A percentile compares a stretch with the other conserved stretches of the same genome.
Evolutionary conservation across 2,329 filamentous ascomycete genomes (phyloP).

Genomic region (Phyllosticta citrichinensis): DNA sequence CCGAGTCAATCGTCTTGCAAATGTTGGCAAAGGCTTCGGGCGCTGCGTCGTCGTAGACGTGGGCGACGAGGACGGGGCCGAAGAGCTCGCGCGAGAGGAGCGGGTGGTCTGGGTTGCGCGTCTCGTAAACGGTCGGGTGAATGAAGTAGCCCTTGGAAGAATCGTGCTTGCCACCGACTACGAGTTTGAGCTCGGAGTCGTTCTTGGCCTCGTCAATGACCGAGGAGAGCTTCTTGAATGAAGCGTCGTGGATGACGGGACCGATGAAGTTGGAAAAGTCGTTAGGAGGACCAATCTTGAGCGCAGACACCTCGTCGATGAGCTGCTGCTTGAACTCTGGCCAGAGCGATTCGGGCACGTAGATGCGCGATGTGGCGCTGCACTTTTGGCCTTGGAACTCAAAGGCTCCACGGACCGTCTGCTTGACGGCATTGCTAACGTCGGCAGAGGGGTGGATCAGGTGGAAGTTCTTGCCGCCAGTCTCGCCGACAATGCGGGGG

Average conservation of each 20-base stretch:
- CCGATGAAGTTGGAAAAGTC: constrained; percentile 73
- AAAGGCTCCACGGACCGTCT: constrained; percentile 79
- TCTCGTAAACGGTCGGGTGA: constrained; percentile 71
- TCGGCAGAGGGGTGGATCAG: constrained; percentile 69
- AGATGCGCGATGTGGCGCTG: constrained; percentile 71
- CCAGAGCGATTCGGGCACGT: constrained; percentile 68
- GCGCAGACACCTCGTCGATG: constrained; percentile 55
- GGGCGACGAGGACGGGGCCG: constrained; percentile 62
- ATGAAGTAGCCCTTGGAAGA: constrained; percentile 72
- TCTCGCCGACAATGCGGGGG: constrained; percentile 82
- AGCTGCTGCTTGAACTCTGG: constrained; percentile 59
- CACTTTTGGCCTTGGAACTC: constrained; percentile 92
- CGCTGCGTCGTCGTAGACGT: constrained; percentile 65
- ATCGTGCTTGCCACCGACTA: constrained; percentile 70
- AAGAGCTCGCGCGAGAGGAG: constrained; percentile 74
- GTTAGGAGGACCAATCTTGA: constrained; percentile 61
- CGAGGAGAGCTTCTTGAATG: constrained; percentile 68
- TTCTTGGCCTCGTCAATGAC: constrained; percentile 73
- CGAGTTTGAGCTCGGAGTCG: constrained; percentile 60
- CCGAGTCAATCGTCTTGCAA: constrained; percentile 56
- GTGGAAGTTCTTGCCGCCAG: constrained; percentile 91
- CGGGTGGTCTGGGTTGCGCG: constrained; percentile 61
- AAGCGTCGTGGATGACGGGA: constrained; percentile 72
- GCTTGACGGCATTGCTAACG: constrained; percentile 65
- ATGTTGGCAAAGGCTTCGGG: constrained; percentile 48